phyloP scores from a whole-genome alignment of 257 asterid genomes.

The Nicotiana noctiflora region DNA sequence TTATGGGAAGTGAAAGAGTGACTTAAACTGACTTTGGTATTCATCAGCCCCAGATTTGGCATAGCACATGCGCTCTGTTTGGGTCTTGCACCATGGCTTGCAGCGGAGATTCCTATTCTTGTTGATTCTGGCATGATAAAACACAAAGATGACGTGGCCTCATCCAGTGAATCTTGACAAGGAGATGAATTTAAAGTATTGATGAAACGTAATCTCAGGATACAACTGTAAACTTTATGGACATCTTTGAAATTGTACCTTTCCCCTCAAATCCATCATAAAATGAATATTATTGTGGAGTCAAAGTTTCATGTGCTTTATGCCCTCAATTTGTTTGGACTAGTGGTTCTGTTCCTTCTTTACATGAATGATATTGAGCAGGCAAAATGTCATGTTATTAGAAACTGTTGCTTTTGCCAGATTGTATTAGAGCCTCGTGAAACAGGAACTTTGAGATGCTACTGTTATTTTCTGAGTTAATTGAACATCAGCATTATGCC shows the following conservation, averaged over 20 bases:
- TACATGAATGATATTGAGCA: neutral
- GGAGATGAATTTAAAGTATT: neutral
- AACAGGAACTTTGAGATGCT: neutral
- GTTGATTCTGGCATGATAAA: constrained; percentile 94
- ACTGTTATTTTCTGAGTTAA: neutral
- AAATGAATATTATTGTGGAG: neutral
- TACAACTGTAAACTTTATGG: constrained; percentile 4
- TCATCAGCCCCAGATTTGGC: constrained; percentile 82
- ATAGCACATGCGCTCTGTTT: constrained; percentile 88
- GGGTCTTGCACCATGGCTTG: constrained; percentile 97
- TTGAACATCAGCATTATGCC: neutral
- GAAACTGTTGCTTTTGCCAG: neutral
- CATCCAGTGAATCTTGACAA: constrained; percentile 45
- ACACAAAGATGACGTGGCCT: constrained; percentile 77
- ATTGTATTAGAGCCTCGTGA: neutral
- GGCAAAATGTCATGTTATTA: neutral
- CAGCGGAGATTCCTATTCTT: constrained; percentile 85
- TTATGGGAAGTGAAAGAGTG: neutral
- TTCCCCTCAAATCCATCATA: neutral
- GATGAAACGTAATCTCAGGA: neutral
- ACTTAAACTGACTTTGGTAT: neutral
- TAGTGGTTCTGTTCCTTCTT: neutral
- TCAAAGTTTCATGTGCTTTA: neutral
- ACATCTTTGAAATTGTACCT: neutral
- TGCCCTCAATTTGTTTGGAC: neutral